Evolutionary conservation across 306 rosid species (phyloP), one percentile per base, ranked within the genome.

Genomic region (Prunus mira): DNA sequence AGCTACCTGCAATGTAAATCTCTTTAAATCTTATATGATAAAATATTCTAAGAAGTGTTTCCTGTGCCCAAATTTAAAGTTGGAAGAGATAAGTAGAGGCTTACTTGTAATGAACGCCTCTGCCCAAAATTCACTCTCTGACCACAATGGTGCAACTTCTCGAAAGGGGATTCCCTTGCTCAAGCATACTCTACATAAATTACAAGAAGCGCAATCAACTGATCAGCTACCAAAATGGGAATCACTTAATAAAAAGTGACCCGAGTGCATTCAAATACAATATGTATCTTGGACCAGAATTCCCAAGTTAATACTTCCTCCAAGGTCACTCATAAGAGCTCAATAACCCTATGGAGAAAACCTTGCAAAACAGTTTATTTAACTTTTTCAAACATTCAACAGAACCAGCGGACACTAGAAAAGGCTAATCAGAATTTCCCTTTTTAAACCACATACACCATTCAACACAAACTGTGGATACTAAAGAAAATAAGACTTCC

Each of bases 41-140:
- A 12, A 28, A 46, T 0, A 25, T 41, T 15, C 12, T 45, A 32
- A 13, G 6, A 47, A 20, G 12, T 20, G 34, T 56, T 38, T 32
- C 54, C 47, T 55, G 20, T 38, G 8, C 56, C 57, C 54, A 72
- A 56, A 55, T 20, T 54, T 34, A 6, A 34, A 34, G 43, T 34
- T 43, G 57, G 71, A 67, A 45, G 67, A 79, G 54, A 66, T 34
- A 25, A 65, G 45, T 43, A 61, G 27, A 68, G 69, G 18, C 14
- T 69, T 95, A 95, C 99, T 92, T 79, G 99, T 86, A 80, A 95
- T 75, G 84, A 92, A 95, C 50, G 96, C 97, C 82, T 92, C 97
- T 81, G 86, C 91, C 99, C 93, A 95, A 56, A 74, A 32, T 64
- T 88, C 91, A 78, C 47, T 88, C 69, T 80, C 78, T 71, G 97